Evolutionary conservation across 371 early-diverging fungal species (phyloP), one percentile per base, ranked within the genome.

Genomic region (Mortierella polycephala): DNA sequence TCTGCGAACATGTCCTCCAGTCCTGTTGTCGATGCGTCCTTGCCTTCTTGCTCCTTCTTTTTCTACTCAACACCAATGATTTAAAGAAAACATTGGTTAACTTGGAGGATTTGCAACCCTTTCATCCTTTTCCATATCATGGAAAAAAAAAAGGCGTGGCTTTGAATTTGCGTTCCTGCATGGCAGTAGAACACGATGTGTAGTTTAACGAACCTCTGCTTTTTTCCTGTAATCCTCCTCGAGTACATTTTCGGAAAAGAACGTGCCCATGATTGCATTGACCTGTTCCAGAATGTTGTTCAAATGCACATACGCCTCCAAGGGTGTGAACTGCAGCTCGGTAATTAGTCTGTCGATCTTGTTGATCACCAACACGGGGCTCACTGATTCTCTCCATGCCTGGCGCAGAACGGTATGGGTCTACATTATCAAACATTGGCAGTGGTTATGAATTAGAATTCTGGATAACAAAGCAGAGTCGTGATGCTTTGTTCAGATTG

Each of bases 311-410:
- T 96, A 97, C 0, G 98, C 98, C 81, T 99, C 99, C 40, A 83
- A 67, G 6, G 99, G 92, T 2, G 97, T 93, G 82, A 98, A 87
- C 77, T 94, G 92, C 64, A 96, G 86, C 83, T 99, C 99, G 5
- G 95, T 92, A 39, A 98, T 93, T 42, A 98, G 83, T 23, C 99
- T 90, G 81, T 99, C 99, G 62, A 99, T 94, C 84, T 99, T 99
- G 88, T 99, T 99, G 52, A 99, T 82, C 7, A 99, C 96, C n/a
- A 99, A 83, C 20, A 99, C 83, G 0, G 98, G 96, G 9, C 87
- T 86, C 37, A 99, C 92, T 49, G 92, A 93, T 71, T 98, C 97
- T 4, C 84, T 75, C 93, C 95, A 95, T 7, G 98, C 98, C 85
- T 98, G 98, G 18, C 95, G 88, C 63, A 99, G 83, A 6, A 98